Evolutionary conservation across 352 stramenopile genomes (phyloP), one percentile per base, ranked within the genome.

Genomic region (Globisporangium takayamanum): DNA sequence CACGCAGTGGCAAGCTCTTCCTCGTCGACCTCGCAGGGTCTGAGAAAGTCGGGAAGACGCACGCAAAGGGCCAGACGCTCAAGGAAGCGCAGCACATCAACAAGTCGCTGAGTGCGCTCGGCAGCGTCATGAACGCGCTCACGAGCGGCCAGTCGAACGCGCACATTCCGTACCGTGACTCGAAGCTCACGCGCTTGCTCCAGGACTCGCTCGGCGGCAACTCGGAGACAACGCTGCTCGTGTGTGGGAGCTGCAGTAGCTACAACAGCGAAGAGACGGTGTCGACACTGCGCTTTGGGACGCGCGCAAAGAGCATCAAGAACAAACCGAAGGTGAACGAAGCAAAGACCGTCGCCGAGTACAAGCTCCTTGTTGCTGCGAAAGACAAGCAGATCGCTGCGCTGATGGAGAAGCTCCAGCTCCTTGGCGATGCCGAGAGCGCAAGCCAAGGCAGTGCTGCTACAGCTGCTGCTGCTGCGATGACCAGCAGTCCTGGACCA

Each of bases 1-100:
- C 84, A 39, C 86, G 83, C 48, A 84, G 67, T 46, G 88, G 84
- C 50, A 99, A 99, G 74, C 95, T 97, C n/a, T 95, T 96, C 39
- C 60, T 92, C 10, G 84, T 93, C 26, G 84, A 93, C 64, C 68
- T 93, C 22, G 84, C 84, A 5, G 81, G 84, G 5, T 92, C 80
- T 0, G 84, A 93, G 55, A 88, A 88, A 58, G 76, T 90, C 1
- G 78, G 74, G 37, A 88, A 89, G 66, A 88, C 84, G 0, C 78
- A 85, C 20, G 95, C 95, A 16, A 93, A 92, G n/a, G 96, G 95
- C 2, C 79, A 97, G 54, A 94, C 94, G 22, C 76, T 91, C 33
- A 84, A 92, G 56, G 87, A 96, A 50, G 84, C 87, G 4, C 79
- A 94, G 60, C 74, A 84, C 56, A 98, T 98, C 65, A 98, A 97